Evolutionary conservation across 1,139 yeast species (phyloP).

Genomic region (Candida sanyaensis): DNA sequence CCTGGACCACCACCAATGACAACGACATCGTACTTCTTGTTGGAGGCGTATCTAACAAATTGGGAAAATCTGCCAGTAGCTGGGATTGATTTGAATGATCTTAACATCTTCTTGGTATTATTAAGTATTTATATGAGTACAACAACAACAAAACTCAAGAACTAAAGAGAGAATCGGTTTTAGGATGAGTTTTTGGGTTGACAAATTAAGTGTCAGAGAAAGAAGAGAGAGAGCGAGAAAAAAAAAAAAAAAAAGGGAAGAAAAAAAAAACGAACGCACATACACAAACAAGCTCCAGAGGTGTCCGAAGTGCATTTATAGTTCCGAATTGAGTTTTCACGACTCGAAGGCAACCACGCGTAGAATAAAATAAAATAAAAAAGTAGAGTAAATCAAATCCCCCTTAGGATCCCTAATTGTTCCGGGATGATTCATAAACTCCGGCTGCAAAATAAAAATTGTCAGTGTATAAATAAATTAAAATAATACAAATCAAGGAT

Average conservation of each 20-base stretch:
- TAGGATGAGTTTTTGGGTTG: conserved; percentile 1
- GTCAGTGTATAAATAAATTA: too few relatives aligned
- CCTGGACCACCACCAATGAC: conserved; percentile 99
- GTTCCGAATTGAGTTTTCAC: not conserved
- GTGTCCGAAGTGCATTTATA: conserved; percentile 2
- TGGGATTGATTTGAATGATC: conserved; percentile 13
- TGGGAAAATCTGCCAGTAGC: conserved; percentile 16
- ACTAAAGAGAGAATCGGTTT: not conserved
- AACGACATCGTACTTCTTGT: conserved; percentile 81
- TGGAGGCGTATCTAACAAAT: conserved; percentile 41
- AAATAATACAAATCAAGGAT: too few relatives aligned
- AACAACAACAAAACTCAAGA: not conserved
- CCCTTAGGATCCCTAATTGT: not conserved
- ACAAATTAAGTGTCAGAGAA: conserved; percentile 2
- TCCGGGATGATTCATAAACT: not conserved
- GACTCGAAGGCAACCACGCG: not conserved
- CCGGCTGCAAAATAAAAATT: not conserved
- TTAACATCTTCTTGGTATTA: conserved; percentile 12
- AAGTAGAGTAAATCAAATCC: not conserved
- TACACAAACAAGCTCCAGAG: not conserved
- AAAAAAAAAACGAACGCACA: too few relatives aligned
- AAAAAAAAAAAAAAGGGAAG: not conserved
- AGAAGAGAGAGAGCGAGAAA: not conserved
- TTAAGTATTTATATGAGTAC: not conserved
- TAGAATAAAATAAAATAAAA: too few relatives aligned